Percentiles rank a stretch among this genome's conserved stretches.
phyloP scores from a whole-genome alignment of 208 protist genomes.

The Wallacemonas sp. region DNA sequence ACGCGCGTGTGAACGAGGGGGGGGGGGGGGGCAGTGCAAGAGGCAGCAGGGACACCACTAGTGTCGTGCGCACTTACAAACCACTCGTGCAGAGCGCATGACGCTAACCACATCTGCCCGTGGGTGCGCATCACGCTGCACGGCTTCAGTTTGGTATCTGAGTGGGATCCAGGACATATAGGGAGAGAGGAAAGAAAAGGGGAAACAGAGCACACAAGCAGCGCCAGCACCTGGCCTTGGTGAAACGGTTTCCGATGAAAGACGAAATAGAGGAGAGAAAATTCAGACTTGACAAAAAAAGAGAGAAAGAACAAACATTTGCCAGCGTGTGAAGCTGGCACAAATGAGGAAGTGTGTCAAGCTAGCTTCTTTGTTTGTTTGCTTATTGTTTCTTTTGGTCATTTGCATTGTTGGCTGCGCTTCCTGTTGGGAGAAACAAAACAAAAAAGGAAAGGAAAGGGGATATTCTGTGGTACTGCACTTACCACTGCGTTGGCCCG shows the following conservation, averaged over 20 bases:
- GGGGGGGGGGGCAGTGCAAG: constrained; percentile 6
- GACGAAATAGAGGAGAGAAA: no score
- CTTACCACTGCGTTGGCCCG: no score
- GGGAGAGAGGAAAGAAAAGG: not conserved
- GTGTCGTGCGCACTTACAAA: not conserved
- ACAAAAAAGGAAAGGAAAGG: not conserved
- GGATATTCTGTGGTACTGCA: no score
- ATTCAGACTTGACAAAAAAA: no score
- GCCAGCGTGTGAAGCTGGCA: no score
- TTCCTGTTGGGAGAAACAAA: not conserved
- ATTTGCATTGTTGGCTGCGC: no score
- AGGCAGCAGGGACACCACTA: not conserved
- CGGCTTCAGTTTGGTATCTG: not conserved
- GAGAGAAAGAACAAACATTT: no score
- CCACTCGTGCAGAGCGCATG: constrained; percentile 1
- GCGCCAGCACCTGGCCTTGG: no score
- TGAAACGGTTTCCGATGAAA: no score
- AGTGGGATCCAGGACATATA: not conserved
- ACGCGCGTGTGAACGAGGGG: not conserved
- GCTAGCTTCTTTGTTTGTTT: not conserved
- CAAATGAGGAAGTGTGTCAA: no score
- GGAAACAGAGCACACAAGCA: constrained; percentile 12
- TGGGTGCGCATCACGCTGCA: no score
- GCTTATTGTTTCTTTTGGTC: not conserved
- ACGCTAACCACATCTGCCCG: no score